Evolutionary conservation across 2,329 filamentous ascomycete species (phyloP), one percentile per base, ranked within the genome.

Genomic region (Dothideomycetes sp.): DNA sequence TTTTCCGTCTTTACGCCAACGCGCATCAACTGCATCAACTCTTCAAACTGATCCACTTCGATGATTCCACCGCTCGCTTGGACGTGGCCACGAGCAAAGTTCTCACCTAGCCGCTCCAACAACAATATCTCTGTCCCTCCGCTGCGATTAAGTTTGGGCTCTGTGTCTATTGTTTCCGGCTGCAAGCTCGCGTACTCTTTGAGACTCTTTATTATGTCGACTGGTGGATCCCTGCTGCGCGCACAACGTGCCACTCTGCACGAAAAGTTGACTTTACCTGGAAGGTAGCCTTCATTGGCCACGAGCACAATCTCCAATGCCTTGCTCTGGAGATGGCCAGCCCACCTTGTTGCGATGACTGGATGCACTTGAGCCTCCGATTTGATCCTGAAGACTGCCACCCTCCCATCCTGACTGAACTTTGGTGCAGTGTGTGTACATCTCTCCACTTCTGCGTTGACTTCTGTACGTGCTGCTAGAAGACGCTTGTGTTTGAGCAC

Each of bases 41-140:
- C 78, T 45, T 82, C 77, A 54, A 82, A 83, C 44, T 79, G 76
- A 2, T 64, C 68, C 9, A 59, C 66, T 0, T 67, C 66, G 0
- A 83, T 73, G 32, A 80, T 76, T 0, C 79, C 80, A 1, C 79
- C 79, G 33, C 74, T 79, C 0, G 78, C 79, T 51, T 81, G 77
- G 45, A 77, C 80, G 47, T 83, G 79, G 0, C 80, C 79, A 38
- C 72, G 66, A 0, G 78, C 79, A 51, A 82, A 83, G 18, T 69
- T 76, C 33, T 77, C 70, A 0, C 79, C 78, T 9, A 82, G 52
- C 11, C 76, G 58, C 40, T 71, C 63, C 4, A 63, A 53, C 28
- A 73, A 46, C 16, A 60, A 50, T 18, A 23, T 35, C 30, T 36
- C 4, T 10, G 15, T 15, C 46, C 46, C n/a, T 45, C 50, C 5